Conservation (phyloP, 1,139 yeast species). For the Candida glucosophila region DNA sequence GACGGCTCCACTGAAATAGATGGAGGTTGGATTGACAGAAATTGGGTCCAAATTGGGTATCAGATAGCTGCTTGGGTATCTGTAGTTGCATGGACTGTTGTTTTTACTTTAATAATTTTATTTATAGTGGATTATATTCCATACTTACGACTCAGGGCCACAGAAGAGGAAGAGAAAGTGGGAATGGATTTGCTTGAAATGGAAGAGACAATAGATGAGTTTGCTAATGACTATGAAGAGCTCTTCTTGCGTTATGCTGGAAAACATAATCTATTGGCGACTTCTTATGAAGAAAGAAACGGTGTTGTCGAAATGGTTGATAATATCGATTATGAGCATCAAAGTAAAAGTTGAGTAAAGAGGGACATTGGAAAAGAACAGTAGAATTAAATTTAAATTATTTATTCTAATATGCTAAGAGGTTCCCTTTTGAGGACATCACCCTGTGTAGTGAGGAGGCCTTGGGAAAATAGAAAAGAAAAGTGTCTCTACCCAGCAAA, state of each 20-base stretch:
- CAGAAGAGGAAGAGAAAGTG: conserved; percentile 34
- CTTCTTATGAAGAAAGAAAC: conserved; percentile 8
- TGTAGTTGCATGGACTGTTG: conserved; percentile 31
- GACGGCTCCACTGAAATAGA: conserved; percentile 37
- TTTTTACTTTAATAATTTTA: conserved; percentile 30
- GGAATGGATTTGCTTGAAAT: conserved; percentile 38
- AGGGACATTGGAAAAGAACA: too few species aligned
- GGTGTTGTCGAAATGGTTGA: conserved; percentile 10
- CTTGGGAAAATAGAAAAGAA: too few species aligned
- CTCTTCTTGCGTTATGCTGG: conserved; percentile 9
- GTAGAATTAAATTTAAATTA: too few species aligned
- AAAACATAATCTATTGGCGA: conserved; percentile 11
- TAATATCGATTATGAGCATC: too few species aligned
- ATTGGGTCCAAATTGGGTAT: conserved; percentile 42
- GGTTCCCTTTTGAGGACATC: too few species aligned
- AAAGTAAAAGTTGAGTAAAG: too few species aligned
- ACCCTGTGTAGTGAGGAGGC: too few species aligned
- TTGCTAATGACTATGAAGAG: conserved; percentile 16
- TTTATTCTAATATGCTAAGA: too few species aligned
- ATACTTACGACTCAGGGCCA: conserved; percentile 32
- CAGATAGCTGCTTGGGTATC: conserved; percentile 37
- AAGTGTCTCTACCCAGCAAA: too few species aligned
- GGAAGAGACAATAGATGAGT: conserved; percentile 23
- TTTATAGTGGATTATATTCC: conserved; percentile 38
- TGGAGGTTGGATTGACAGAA: conserved; percentile 45